phyloP scores from a whole-genome alignment of 1,139 yeast genomes.

The Candida smagusa region DNA sequence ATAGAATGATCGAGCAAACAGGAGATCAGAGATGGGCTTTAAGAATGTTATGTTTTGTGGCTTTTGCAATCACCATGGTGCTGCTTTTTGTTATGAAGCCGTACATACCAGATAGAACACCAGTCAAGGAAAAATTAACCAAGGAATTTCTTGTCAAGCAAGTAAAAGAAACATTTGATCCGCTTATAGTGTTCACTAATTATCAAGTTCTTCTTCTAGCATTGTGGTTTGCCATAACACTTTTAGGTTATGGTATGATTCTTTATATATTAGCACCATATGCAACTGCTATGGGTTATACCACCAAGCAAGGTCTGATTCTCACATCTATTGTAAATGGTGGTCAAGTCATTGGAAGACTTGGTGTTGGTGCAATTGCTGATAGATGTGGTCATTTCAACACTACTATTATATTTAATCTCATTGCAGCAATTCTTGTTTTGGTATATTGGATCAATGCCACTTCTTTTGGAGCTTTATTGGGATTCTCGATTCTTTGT shows the following conservation, averaged over 20 bases:
- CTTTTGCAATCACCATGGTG: constrained; percentile 37
- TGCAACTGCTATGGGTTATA: constrained; percentile 57
- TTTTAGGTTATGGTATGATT: constrained; percentile 57
- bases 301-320: constrained; percentile 52
- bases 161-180: constrained; percentile 19
- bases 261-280: constrained; percentile 61
- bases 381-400: constrained; percentile 61
- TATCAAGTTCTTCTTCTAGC: constrained; percentile 43
- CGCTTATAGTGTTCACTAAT: constrained; percentile 19
- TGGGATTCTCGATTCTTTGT: constrained; percentile 48
- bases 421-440: constrained; percentile 12
- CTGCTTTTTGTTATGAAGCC: constrained; percentile 44
- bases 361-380: constrained; percentile 54
- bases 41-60: constrained; percentile 53
- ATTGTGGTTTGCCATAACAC: constrained; percentile 54
- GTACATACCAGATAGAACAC: constrained; percentile 35
- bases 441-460: constrained; percentile 57
- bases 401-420: constrained; percentile 26
- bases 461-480: constrained; percentile 42
- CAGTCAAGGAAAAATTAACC: constrained; percentile 20
- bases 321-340: constrained; percentile 62
- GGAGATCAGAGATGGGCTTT: constrained; percentile 68
- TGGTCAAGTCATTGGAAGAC: constrained; percentile 69
- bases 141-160: constrained; percentile 18
- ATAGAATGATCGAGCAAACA: constrained; percentile 43